Conservation (phyloP, 257 asterid species). For the Solanum appendiculatum region DNA sequence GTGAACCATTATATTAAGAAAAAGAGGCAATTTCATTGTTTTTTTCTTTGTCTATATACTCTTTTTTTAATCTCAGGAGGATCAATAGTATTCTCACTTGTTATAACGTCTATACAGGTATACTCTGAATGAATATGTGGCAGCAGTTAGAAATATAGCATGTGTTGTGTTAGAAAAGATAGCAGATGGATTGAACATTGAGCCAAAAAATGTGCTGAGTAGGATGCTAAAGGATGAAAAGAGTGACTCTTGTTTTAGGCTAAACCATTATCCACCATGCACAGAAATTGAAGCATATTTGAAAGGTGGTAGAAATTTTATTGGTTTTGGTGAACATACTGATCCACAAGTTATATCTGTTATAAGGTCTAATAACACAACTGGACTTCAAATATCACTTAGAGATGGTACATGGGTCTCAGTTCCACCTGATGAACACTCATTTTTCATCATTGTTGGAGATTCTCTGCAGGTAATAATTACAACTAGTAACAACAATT, state of each 20-base stretch:
- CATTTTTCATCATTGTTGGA: constrained; percentile 13
- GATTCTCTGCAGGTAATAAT: constrained; percentile 10
- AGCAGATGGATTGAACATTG: constrained; percentile 8
- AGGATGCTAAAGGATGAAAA: constrained; percentile 2
- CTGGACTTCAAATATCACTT: constrained; percentile 12
- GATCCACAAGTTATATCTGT: constrained; percentile 15
- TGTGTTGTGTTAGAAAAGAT: constrained; percentile 13
- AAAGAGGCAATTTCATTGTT: neutral
- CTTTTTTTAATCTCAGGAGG: neutral
- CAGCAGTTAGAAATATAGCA: constrained; percentile 4
- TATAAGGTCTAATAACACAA: constrained; percentile 9
- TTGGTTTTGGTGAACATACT: constrained; percentile 25
- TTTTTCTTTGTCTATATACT: too few species aligned
- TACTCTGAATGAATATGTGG: constrained; percentile 1
- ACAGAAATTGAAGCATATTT: constrained; percentile 6
- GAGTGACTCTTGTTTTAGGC: constrained; percentile 13
- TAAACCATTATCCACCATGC: constrained; percentile 15
- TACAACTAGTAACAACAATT: neutral
- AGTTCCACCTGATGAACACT: constrained; percentile 5
- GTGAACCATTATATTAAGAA: neutral
- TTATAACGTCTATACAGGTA: neutral
- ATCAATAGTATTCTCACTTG: neutral
- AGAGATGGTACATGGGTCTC: constrained; percentile 13
- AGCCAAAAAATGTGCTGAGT: constrained; percentile 11
- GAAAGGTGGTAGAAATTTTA: neutral